Evolutionary conservation across 257 asterid genomes (phyloP).

Genomic region (Capsicum rhomboideum): DNA sequence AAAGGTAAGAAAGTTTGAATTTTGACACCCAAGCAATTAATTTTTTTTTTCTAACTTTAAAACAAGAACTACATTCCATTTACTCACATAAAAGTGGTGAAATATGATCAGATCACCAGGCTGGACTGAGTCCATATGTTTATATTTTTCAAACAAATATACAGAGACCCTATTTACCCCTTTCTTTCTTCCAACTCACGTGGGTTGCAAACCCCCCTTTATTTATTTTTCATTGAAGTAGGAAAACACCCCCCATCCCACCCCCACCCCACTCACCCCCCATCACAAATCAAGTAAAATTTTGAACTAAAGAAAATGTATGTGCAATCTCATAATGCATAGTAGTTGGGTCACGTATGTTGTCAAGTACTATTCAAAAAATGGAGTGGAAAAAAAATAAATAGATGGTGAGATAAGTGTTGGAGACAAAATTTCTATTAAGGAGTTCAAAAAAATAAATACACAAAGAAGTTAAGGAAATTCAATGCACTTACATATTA

Average conservation of each 20-base stretch:
- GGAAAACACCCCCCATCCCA: background rate
- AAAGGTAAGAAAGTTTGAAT: background rate
- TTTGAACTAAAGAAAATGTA: background rate
- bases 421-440: too few species aligned
- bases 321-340: background rate
- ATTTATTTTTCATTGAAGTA: background rate
- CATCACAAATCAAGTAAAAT: background rate
- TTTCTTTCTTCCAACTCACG: background rate
- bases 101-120: slow-evolving; percentile 6
- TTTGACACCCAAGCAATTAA: background rate
- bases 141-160: background rate
- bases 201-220: background rate
- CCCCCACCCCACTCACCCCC: background rate
- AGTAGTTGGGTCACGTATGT: slow-evolving; percentile 2
- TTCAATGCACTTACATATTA: too few species aligned
- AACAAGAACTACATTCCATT: background rate
- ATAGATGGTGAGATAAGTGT: too few species aligned
- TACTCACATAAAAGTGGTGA: background rate
- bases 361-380: background rate
- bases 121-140: slow-evolving; percentile 1
- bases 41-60: background rate
- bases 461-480: too few species aligned
- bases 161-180: background rate
- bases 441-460: too few species aligned
- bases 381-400: background rate